These are phyloP conservation scores for Lagenidium sp. DNA, from an alignment of 352 stramenopile species.

Conservation along the genomic window DNA sequence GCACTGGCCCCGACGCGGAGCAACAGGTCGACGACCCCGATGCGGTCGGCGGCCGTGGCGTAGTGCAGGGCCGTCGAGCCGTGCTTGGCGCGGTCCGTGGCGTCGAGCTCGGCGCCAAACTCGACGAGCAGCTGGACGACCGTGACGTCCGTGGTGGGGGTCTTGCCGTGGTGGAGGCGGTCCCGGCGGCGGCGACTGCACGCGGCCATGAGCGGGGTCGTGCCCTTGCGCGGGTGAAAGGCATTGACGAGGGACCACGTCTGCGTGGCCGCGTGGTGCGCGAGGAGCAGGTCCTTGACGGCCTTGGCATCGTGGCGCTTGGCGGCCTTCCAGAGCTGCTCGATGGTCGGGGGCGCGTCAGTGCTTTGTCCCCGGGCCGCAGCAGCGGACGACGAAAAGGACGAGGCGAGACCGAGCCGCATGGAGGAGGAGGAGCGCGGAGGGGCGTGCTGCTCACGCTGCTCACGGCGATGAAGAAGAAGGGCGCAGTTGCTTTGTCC, in stretches of 20 bases:
- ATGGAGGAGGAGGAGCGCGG: too few species aligned
- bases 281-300: slow-evolving; percentile 11
- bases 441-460: too few species aligned
- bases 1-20: slow-evolving; percentile 30
- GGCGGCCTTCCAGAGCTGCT: slow-evolving; percentile 14
- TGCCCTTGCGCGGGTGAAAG: slow-evolving; percentile 35
- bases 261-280: not conserved
- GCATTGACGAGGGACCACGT: slow-evolving; percentile 23
- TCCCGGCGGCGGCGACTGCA: slow-evolving; percentile 27
- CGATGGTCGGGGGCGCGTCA: slow-evolving; percentile 1
- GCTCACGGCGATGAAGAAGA: too few species aligned
- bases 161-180: too few species aligned
- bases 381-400: too few species aligned
- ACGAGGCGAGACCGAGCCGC: too few species aligned
- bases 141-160: slow-evolving; percentile 8
- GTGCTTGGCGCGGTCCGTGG: slow-evolving; percentile 24
- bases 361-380: too few species aligned
- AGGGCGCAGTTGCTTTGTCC: too few species aligned
- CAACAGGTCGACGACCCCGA: slow-evolving; percentile 41
- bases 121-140: slow-evolving; percentile 46
- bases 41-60: slow-evolving; percentile 42
- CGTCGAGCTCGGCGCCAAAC: slow-evolving; percentile 35
- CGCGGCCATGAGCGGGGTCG: slow-evolving; percentile 66
- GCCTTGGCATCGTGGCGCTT: slow-evolving; percentile 9
- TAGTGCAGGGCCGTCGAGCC: slow-evolving; percentile 61